Percentiles rank a stretch among this genome's conserved stretches.
phyloP scores from a whole-genome alignment of 768 basidiomycete genomes.

The Boletus rex-veris region DNA sequence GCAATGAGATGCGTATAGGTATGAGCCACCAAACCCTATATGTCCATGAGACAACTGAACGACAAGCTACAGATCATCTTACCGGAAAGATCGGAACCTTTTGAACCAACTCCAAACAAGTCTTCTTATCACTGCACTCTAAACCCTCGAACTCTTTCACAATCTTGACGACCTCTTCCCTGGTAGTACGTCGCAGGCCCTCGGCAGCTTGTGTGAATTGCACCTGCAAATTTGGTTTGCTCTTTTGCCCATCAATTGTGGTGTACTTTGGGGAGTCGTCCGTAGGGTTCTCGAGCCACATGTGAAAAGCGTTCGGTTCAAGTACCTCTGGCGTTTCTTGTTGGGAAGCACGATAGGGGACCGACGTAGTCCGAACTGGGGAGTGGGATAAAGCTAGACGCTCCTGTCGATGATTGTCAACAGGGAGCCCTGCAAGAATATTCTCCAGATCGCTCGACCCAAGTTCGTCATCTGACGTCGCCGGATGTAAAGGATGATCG shows the following conservation, averaged over 20 bases:
- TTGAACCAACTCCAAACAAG: slow-evolving; percentile 14
- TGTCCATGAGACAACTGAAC: slow-evolving; percentile 4
- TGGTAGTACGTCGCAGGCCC: slow-evolving; percentile 13
- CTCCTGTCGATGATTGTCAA: neutral
- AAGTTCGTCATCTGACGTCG: neutral
- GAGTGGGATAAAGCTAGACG: neutral
- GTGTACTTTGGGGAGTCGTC: slow-evolving; percentile 11
- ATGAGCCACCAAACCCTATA: slow-evolving; percentile 29
- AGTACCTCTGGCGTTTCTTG: neutral
- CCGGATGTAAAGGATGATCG: neutral
- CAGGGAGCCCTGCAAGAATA: neutral
- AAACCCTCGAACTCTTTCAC: slow-evolving; percentile 19
- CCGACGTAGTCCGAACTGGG: neutral
- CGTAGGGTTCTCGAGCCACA: slow-evolving; percentile 7
- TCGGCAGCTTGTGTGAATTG: slow-evolving; percentile 3
- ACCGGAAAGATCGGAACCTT: slow-evolving; percentile 26
- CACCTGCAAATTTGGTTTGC: neutral
- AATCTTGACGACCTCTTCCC: slow-evolving; percentile 11
- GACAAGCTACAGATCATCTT: neutral
- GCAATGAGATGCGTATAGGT: slow-evolving; percentile 24
- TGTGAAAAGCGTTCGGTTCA: slow-evolving; percentile 13
- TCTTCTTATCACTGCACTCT: neutral
- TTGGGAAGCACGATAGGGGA: neutral
- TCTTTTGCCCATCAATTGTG: slow-evolving; percentile 15
- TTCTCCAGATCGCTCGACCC: neutral